Evolutionary conservation across 148 eudicot species (phyloP), one percentile per base, ranked within the genome.

Genomic region (Chenopodium quinoa): DNA sequence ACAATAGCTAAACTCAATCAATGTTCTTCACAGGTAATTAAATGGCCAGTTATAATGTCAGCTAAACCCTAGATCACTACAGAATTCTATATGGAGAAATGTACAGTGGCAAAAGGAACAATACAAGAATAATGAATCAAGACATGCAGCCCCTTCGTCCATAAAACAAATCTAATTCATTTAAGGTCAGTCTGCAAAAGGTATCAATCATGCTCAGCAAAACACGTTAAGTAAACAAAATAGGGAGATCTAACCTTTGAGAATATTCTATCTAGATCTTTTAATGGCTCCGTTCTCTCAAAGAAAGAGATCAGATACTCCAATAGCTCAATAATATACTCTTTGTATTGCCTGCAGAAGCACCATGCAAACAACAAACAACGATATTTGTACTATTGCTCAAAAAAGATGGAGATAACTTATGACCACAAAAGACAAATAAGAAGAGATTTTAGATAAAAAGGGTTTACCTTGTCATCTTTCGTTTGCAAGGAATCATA

Each of bases 251-350:
- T 16, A 71, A 93, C 97, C 99, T 97, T 97, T 12, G 97, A 88
- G 84, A 97, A 91, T 66, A 97, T 91, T 87, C 97, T 92, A 46
- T 93, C 98, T 64, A 97, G 90, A 84, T 97, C 99, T 84, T 97
- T 89, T 85, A 97, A 83, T 81, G 99, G 99, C 82, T 97, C 99
- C 58, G 94, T 93, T 79, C 97, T 88, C 85, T 92, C 94, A 85
- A 94, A 87, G 81, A 92, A 97, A 52, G 89, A 86, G 62, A 90
- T 82, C 58, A 97, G 89, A 88, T 97, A 93, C 82, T 91, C 97
- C 82, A 92, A 84, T 44, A 94, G 85, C 72, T 92, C 94, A 81
- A 82, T 87, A 84, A 94, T 82, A 84, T 97, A 97, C 76, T 94
- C 98, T 80, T 68, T 83, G 83, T 94, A 97, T 81, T 89, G 91